Percentiles rank a stretch among this genome's conserved stretches.
Evolutionary conservation across 495 filamentous ascomycete species (phyloP).

Genomic region (Penicillium dipodomyicola): DNA sequence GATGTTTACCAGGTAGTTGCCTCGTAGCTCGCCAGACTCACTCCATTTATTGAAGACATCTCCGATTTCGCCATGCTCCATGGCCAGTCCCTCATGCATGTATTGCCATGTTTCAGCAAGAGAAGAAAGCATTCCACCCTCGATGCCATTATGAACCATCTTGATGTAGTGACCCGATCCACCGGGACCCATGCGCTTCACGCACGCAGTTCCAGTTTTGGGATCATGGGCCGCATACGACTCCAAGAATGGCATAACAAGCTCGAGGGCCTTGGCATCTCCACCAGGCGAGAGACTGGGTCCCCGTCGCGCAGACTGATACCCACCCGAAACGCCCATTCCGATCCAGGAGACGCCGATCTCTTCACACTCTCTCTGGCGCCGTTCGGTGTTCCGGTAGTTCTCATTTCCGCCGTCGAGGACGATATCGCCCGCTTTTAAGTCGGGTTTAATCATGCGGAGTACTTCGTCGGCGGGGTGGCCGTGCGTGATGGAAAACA

Average conservation of each 20-base stretch:
- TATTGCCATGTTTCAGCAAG: constrained; percentile 66
- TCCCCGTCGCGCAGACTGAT: constrained; percentile 63
- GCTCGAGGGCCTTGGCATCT: constrained; percentile 53
- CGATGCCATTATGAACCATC: constrained; percentile 77
- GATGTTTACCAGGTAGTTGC: constrained; percentile 63
- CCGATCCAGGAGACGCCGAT: constrained; percentile 64
- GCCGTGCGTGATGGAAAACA: constrained; percentile 72
- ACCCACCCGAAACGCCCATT: constrained; percentile 67
- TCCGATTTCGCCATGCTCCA: constrained; percentile 62
- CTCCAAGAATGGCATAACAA: constrained; percentile 63
- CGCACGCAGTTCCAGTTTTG: constrained; percentile 57
- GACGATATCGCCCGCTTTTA: constrained; percentile 65
- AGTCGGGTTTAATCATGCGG: constrained; percentile 51
- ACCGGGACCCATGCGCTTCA: constrained; percentile 57
- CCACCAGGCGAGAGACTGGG: constrained; percentile 67
- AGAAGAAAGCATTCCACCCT: constrained; percentile 65
- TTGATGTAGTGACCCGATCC: constrained; percentile 73
- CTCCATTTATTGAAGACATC: constrained; percentile 63
- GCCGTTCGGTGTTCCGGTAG: constrained; percentile 62
- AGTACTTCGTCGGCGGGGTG: constrained; percentile 64
- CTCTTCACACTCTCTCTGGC: constrained; percentile 55
- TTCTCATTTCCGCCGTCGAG: constrained; percentile 72
- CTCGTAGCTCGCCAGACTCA: constrained; percentile 52
- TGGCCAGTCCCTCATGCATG: constrained; percentile 56
- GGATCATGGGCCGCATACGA: constrained; percentile 59